Evolutionary conservation across 441 rosid genomes (phyloP).

Genomic region (Populus hybrid): DNA sequence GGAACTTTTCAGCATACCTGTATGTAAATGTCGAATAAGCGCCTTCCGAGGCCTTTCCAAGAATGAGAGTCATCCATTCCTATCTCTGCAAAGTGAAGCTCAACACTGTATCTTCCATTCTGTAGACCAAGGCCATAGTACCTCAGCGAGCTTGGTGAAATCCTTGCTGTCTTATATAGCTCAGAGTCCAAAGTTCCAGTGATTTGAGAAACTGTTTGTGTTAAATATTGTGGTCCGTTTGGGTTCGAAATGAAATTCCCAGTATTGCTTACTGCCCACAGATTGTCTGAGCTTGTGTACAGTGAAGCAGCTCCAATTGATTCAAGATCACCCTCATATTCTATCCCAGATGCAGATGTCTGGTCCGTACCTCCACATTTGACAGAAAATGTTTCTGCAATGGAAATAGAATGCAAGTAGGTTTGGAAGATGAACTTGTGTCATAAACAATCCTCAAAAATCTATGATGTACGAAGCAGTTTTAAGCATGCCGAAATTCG

Average conservation of each 20-base stretch:
- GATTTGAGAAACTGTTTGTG: constrained; percentile 40
- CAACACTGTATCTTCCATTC: constrained; percentile 41
- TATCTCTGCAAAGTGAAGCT: constrained; percentile 52
- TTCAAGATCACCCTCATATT: constrained; percentile 37
- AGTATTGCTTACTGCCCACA: constrained; percentile 43
- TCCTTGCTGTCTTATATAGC: constrained; percentile 47
- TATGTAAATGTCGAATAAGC: constrained; percentile 44
- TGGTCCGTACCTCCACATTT: constrained; percentile 41
- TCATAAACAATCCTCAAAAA: too few relatives aligned
- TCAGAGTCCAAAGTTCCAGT: constrained; percentile 41
- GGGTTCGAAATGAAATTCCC: constrained; percentile 43
- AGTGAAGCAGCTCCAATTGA: constrained; percentile 37
- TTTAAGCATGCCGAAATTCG: background rate
- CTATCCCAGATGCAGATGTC: constrained; percentile 36
- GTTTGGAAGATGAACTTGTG: background rate
- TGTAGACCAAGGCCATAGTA: constrained; percentile 44
- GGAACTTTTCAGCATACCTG: constrained; percentile 27
- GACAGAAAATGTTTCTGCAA: constrained; percentile 52
- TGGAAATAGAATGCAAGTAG: background rate
- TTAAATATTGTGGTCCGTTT: constrained; percentile 27
- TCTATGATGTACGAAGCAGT: background rate
- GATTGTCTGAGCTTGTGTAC: constrained; percentile 25
- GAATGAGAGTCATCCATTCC: constrained; percentile 36
- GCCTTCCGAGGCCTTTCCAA: constrained; percentile 53
- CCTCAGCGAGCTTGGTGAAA: constrained; percentile 45